Evolutionary conservation across 768 basidiomycete species (phyloP), one percentile per base, ranked within the genome.

Genomic region (Polyporus arcularius): DNA sequence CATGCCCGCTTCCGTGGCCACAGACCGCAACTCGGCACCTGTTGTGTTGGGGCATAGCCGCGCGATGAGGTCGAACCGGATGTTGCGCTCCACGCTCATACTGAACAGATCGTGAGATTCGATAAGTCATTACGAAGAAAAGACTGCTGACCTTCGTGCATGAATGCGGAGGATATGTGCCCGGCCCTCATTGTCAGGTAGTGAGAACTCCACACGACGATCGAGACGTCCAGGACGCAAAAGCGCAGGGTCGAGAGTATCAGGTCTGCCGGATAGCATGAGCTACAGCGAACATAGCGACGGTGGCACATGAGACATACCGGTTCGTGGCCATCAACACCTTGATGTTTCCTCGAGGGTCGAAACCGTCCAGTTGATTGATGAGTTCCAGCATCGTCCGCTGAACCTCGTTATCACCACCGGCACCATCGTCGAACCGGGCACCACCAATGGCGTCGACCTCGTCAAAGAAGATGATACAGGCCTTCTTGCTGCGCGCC

Each of bases 1-100:
- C 97, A 99, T 98, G n/a, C 97, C 97, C 50, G 97, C 97, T 83
- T 99, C 96, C 9, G 96, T 99, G 15, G 96, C 95, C 8, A 99
- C 97, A 28, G 93, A 94, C 49, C 96, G 88, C 60, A 99, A 75
- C 75, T 99, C 97, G n/a, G 97, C 97, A 60, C 97, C 97, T 11
- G 97, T 98, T 14, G 97, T 96, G 74, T 97, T 97, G 21, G 97
- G 97, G 73, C 97, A 99, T 60, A 99, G 76, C 40, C 97, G 88
- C 11, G 96, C 96, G 72, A 99, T 96, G 46, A 99, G 85, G 72
- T 98, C 96, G 73, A 95, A 99, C 51, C 97, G 93, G 70, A 99
- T 98, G 69, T 96, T 91, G 60, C 95, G 84, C 73, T 98, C 96
- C 45, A 94, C 93, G 62, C 92, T 96, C 96, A 98, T 98, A 73